These are phyloP conservation scores for Heterobasidion occidentale DNA, from an alignment of 1,284 basidiomycete species.

Conservation along the genomic window DNA sequence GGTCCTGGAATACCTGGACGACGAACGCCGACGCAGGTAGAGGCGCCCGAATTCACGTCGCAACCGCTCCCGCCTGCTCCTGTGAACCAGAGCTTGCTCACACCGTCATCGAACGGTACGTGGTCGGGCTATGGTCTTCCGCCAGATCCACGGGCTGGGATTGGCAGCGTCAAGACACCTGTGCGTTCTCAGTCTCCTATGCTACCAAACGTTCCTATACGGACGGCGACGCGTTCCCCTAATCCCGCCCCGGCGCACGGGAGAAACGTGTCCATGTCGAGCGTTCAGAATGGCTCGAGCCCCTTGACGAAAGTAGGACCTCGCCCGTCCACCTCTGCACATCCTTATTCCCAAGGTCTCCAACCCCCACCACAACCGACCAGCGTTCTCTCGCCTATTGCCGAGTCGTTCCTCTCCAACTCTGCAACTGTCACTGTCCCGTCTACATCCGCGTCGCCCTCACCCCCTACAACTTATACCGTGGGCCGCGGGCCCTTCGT, in stretches of 20 bases:
- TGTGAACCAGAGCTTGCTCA: conserved; percentile 32
- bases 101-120: conserved; percentile 27
- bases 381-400: conserved; percentile 58
- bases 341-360: conserved; percentile 16
- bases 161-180: conserved; percentile 30
- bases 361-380: conserved; percentile 22
- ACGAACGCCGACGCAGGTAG: conserved; percentile 48
- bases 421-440: conserved; percentile 9
- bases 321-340: conserved; percentile 28
- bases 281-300: conserved; percentile 9
- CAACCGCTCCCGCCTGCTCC: conserved; percentile 48
- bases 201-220: conserved; percentile 29
- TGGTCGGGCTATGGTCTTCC: conserved; percentile 54
- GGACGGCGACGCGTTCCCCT: conserved; percentile 24
- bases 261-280: conserved; percentile 39
- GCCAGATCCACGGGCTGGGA: conserved; percentile 49
- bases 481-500: conserved; percentile 51
- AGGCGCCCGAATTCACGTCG: conserved; percentile 39
- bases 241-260: conserved; percentile 28
- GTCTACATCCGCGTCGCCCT: conserved; percentile 33
- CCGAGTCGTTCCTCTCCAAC: conserved; percentile 45
- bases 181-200: conserved; percentile 48
- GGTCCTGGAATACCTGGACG: conserved; percentile 29
- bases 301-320: conserved; percentile 26
- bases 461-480: conserved; percentile 39